A percentile compares a stretch with the other conserved stretches of the same genome.
Conservation (phyloP, 2,329 filamentous ascomycete species). For the Westerdykella sp. region DNA sequence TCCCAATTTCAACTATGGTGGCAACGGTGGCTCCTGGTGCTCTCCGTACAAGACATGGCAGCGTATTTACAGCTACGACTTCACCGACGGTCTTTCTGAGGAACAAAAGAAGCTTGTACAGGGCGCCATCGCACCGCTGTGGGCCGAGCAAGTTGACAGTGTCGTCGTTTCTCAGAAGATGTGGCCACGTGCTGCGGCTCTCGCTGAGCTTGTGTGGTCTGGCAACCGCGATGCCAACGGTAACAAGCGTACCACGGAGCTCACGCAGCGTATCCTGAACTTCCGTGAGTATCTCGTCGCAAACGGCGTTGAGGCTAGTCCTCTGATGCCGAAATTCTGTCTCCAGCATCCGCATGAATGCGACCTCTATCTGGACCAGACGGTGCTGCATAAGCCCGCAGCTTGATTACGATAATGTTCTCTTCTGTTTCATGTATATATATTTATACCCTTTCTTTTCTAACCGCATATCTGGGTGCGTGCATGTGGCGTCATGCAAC, state of each 20-base stretch:
- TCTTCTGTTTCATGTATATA: no score
- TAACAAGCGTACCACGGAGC: constrained; percentile 46
- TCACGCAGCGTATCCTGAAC: constrained; percentile 54
- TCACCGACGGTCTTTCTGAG: constrained; percentile 45
- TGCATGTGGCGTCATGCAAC: no score
- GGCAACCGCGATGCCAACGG: constrained; percentile 48
- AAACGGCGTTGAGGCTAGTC: constrained; percentile 46
- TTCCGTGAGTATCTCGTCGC: constrained; percentile 55
- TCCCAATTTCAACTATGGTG: constrained; percentile 52
- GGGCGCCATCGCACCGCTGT: constrained; percentile 49
- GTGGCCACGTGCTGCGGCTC: constrained; percentile 53
- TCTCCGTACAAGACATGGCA: constrained; percentile 56
- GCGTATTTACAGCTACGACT: constrained; percentile 55
- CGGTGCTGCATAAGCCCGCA: constrained; percentile 12
- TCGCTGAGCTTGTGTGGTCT: constrained; percentile 52
- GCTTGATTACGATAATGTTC: no score
- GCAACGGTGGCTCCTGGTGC: constrained; percentile 52
- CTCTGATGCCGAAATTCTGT: constrained; percentile 54
- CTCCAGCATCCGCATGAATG: constrained; percentile 53
- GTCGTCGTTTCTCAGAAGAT: constrained; percentile 46
- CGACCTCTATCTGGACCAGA: constrained; percentile 51
- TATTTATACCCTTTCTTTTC: no score
- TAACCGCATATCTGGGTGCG: no score
- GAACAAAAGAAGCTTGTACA: constrained; percentile 45
- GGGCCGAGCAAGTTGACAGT: constrained; percentile 52